These are phyloP conservation scores for Phytophthora boehmeriae DNA, from an alignment of 352 stramenopile species.

Conservation along the genomic window DNA sequence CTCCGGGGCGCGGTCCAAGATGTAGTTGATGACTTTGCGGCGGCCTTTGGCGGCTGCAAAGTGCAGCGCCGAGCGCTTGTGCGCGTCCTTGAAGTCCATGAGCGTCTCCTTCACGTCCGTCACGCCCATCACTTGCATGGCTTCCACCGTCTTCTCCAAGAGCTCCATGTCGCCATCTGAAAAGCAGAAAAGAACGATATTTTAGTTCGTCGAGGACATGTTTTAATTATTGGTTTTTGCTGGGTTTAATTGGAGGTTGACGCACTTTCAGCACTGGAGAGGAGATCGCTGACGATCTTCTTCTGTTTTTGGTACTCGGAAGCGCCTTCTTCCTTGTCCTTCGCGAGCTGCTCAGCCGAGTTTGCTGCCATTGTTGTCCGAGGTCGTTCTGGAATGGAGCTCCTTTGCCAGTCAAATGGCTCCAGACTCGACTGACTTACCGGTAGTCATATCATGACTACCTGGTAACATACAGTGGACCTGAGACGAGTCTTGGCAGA, in stretches of 20 bases:
- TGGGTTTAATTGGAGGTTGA: neutral
- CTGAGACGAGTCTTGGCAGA: no score
- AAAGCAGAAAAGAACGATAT: slow-evolving; percentile 3
- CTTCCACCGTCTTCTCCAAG: slow-evolving; percentile 67
- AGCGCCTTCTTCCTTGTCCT: slow-evolving; percentile 65
- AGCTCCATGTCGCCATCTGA: slow-evolving; percentile 77
- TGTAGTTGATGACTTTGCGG: slow-evolving; percentile 75
- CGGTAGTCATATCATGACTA: no score
- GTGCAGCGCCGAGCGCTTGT: slow-evolving; percentile 82
- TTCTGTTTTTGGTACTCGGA: slow-evolving; percentile 83
- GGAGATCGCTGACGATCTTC: slow-evolving; percentile 74
- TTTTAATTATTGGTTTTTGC: neutral
- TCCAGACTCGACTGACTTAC: no score
- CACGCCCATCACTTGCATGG: slow-evolving; percentile 63
- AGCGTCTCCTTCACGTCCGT: slow-evolving; percentile 65
- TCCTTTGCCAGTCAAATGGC: slow-evolving; percentile 33
- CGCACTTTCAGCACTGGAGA: slow-evolving; percentile 77
- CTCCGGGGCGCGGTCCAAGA: slow-evolving; percentile 64
- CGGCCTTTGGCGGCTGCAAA: slow-evolving; percentile 81
- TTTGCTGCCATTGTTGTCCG: slow-evolving; percentile 34
- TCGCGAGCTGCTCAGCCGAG: slow-evolving; percentile 25
- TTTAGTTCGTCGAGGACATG: neutral
- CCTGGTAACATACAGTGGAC: neutral
- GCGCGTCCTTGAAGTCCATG: slow-evolving; percentile 79
- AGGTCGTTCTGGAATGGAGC: slow-evolving; percentile 3